Percentiles rank a stretch among this genome's conserved stretches.
phyloP scores from a whole-genome alignment of 805 yeast species.

The Saccharomycopsis selenospora region DNA sequence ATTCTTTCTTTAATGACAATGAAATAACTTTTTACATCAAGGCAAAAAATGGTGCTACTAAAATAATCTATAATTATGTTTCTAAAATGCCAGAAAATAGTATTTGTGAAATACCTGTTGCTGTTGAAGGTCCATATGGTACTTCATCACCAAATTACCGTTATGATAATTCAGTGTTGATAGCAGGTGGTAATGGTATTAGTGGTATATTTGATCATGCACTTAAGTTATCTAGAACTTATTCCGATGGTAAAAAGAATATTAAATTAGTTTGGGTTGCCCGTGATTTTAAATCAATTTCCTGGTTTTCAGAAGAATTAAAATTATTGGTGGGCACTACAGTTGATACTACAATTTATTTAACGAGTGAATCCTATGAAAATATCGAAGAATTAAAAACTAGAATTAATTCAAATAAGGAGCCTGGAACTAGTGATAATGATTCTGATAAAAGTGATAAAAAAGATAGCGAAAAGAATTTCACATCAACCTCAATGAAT shows the following conservation, averaged over 20 bases:
- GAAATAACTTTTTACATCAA: slow-evolving; percentile 39
- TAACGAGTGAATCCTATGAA: slow-evolving; percentile 27
- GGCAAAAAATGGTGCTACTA: slow-evolving; percentile 54
- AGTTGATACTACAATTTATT: slow-evolving; percentile 31
- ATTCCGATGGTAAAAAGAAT: slow-evolving; percentile 26
- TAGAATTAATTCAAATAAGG: too few relatives aligned
- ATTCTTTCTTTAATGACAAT: slow-evolving; percentile 33
- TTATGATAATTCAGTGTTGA: slow-evolving; percentile 33
- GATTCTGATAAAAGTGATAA: background rate
- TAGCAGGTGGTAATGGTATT: slow-evolving; percentile 50
- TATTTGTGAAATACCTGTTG: slow-evolving; percentile 29
- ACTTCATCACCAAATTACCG: slow-evolving; percentile 32
- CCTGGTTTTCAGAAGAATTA: slow-evolving; percentile 43
- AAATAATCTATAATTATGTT: slow-evolving; percentile 31
- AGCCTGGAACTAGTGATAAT: background rate
- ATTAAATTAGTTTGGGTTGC: slow-evolving; percentile 58
- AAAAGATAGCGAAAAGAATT: background rate
- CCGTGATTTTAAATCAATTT: slow-evolving; percentile 42
- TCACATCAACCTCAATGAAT: background rate
- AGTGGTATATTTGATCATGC: slow-evolving; percentile 45
- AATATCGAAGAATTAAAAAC: background rate
- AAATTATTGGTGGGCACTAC: slow-evolving; percentile 25
- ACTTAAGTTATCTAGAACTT: slow-evolving; percentile 24
- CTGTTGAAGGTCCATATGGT: slow-evolving; percentile 63
- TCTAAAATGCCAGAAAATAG: slow-evolving; percentile 26